Percentiles rank a stretch among this genome's conserved stretches.
phyloP scores from a whole-genome alignment of 768 basidiomycete species.

The Hysterangium stoloniferum region DNA sequence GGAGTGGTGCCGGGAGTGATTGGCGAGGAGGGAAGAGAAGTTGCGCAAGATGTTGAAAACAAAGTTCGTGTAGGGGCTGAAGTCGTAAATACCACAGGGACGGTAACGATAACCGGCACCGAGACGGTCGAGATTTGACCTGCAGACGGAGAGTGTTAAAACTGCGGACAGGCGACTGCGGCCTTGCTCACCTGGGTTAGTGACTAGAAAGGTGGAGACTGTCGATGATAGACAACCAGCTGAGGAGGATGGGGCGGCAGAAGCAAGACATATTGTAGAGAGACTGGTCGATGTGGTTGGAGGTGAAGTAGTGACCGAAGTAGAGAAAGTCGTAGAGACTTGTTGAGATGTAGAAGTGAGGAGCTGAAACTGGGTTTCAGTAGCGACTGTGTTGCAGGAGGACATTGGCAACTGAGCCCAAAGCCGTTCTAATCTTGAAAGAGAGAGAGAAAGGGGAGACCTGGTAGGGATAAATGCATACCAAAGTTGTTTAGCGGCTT shows the following conservation, averaged over 20 bases:
- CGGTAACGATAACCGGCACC: neutral
- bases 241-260: neutral
- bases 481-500: no score
- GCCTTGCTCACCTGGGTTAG: neutral
- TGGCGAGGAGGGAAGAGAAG: neutral
- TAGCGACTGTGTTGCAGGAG: neutral
- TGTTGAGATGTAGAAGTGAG: neutral
- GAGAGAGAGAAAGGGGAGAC: no score
- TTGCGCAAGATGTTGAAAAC: slow-evolving; percentile 6
- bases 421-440: no score
- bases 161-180: neutral
- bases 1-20: neutral
- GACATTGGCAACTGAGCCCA: slow-evolving; percentile 5
- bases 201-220: neutral
- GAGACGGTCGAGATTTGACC: no score
- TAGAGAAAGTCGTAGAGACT: neutral
- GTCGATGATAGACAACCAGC: neutral
- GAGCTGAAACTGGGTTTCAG: slow-evolving; percentile 4
- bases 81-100: neutral
- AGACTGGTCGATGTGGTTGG: neutral
- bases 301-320: neutral
- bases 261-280: neutral
- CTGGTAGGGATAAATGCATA: no score
- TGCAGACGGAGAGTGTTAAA: neutral
- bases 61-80: neutral